These are phyloP conservation scores for Sporormia fimetaria DNA, from an alignment of 495 filamentous ascomycete genomes.

Conservation along the genomic window DNA sequence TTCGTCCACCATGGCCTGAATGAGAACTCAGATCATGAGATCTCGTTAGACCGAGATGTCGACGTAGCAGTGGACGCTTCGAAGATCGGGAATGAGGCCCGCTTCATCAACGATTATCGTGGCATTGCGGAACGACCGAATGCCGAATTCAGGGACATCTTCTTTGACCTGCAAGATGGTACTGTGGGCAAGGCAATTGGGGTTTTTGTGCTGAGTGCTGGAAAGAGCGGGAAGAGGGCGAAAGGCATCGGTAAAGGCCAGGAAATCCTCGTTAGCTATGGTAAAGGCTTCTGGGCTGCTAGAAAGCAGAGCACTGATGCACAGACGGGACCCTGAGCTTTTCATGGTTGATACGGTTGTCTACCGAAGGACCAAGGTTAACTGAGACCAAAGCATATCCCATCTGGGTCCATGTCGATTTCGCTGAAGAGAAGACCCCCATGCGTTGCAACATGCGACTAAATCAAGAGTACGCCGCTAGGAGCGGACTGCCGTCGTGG, in stretches of 20 bases:
- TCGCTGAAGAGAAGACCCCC: too few relatives aligned
- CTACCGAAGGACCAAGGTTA: not conserved
- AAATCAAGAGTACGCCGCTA: too few relatives aligned
- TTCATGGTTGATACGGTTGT: too few relatives aligned
- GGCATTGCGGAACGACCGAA: constrained; percentile 47
- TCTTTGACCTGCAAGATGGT: constrained; percentile 24
- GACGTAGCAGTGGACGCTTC: constrained; percentile 54
- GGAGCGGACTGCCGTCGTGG: too few relatives aligned
- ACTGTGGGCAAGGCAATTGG: constrained; percentile 43
- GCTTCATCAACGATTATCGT: constrained; percentile 66
- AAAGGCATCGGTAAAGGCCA: constrained; percentile 46
- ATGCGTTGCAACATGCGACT: too few relatives aligned
- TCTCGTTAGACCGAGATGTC: constrained; percentile 47
- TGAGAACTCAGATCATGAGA: constrained; percentile 51
- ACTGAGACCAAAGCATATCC: too few relatives aligned
- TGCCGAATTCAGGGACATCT: constrained; percentile 47
- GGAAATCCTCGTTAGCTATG: constrained; percentile 57
- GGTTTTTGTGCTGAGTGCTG: constrained; percentile 48
- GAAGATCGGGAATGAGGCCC: constrained; percentile 52
- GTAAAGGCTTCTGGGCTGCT: constrained; percentile 52
- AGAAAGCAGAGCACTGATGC: constrained; percentile 3
- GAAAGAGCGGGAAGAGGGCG: constrained; percentile 41
- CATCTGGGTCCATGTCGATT: too few relatives aligned
- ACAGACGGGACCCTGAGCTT: not conserved
- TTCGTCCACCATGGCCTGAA: constrained; percentile 42